Base-by-base conservation (phyloP, 768 basidiomycete species). In the Boletus vermiculosoides region DNA sequence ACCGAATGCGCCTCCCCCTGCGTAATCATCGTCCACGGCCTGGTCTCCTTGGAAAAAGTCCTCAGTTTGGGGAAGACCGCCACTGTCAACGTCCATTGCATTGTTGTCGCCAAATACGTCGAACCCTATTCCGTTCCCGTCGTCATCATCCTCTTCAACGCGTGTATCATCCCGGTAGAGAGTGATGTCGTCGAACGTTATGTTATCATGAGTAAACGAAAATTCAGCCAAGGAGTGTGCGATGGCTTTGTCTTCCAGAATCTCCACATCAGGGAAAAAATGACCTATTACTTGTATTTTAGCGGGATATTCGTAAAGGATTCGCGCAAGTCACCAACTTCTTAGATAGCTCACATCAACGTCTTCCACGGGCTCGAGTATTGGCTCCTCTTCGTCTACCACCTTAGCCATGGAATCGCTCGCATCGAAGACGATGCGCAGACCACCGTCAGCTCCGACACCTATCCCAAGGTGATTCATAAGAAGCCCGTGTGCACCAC, bases 381-480 rank as follows among this genome's bases (percentile, higher is more conserved):
- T 72, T 15, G 76, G 77, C 9, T 74, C 76, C 25, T 86, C 86
- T 45, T 92, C 93, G 39, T 95, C 86, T 3, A 81, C 84, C 33
- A 80, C 88, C 59, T 85, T 89, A 4, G 86, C 84, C 69, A 90
- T 86, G 0, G 92, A 89, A 70, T 98, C 96, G 55, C 95, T 88
- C 5, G 94, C 95, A 71, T 98, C 96, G 64, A 99, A 99, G 28
- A 98, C 91, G 50, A 99, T 90, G 57, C 94, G 80, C 70, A 98
- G 79, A 40, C 84, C 85, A 4, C 90, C 89, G 56, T 95, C 92
- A 18, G 81, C 82, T 3, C 90, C 90, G 1, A 87, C 77, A 20
- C 88, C 90, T 52, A 92, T 65, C 50, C 83, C 81, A 41, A 99
- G 79, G 67, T 99, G 97, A 68, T 99, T 98, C 95, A 98, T 96